These are phyloP conservation scores for Microcyclospora pomicola DNA, from an alignment of 2,329 filamentous ascomycete genomes.

Conservation along the genomic window DNA sequence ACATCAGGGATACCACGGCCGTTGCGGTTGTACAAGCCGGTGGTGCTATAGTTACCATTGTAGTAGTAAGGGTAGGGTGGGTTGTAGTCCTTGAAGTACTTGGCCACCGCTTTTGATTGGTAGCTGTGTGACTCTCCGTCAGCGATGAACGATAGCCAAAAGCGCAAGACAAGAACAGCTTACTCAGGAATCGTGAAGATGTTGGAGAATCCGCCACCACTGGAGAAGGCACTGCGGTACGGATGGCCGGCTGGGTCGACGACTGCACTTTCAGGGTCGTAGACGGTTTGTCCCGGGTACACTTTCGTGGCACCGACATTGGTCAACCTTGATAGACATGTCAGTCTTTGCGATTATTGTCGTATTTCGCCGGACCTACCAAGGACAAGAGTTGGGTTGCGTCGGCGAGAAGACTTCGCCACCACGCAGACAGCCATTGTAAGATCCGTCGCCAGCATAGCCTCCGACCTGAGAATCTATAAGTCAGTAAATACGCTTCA, in stretches of 20 bases:
- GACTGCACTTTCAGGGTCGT: slow-evolving; percentile 7
- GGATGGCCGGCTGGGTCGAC: slow-evolving; percentile 6
- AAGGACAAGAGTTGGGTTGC: slow-evolving; percentile 16
- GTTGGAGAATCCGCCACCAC: slow-evolving; percentile 24
- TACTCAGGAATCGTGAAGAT: slow-evolving; percentile 18
- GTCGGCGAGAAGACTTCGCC: slow-evolving; percentile 15
- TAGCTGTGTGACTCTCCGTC: slow-evolving; percentile 7
- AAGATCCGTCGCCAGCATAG: slow-evolving; percentile 9
- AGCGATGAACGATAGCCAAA: no score
- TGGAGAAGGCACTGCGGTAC: slow-evolving; percentile 5
- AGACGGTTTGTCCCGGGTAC: slow-evolving; percentile 14
- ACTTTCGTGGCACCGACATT: background rate
- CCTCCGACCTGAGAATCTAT: background rate
- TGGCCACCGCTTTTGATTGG: slow-evolving; percentile 20
- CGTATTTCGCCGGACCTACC: slow-evolving; percentile 12
- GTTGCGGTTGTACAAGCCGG: slow-evolving; percentile 19
- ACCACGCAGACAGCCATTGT: slow-evolving; percentile 17
- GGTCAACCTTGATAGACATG: background rate
- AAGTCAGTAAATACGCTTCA: background rate
- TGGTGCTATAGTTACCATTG: slow-evolving; percentile 8
- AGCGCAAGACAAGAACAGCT: no score
- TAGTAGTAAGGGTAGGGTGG: slow-evolving; percentile 14
- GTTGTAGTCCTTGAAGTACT: slow-evolving; percentile 17
- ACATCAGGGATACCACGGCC: slow-evolving; percentile 24
- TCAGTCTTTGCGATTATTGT: no score